These are phyloP conservation scores for Meripilus lineatus DNA, from an alignment of 1,284 basidiomycete species.

Conservation along the genomic window DNA sequence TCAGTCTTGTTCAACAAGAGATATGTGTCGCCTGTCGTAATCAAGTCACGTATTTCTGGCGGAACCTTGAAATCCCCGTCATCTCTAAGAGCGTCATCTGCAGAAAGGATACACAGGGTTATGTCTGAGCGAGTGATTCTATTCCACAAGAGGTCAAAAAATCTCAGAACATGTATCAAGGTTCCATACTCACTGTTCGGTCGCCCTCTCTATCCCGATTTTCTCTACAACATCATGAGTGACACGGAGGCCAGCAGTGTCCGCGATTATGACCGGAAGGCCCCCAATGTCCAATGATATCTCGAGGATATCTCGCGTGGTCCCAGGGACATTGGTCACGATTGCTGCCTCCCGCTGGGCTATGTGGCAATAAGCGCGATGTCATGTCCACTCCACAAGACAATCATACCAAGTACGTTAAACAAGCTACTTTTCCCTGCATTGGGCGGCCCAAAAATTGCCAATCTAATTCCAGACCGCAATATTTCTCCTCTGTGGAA, in stretches of 20 bases:
- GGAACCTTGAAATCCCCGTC: slow-evolving; percentile 36
- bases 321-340: slow-evolving; percentile 81
- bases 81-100: slow-evolving; percentile 42
- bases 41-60: slow-evolving; percentile 37
- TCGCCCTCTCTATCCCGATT: slow-evolving; percentile 79
- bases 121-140: slow-evolving; percentile 67
- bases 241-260: slow-evolving; percentile 81
- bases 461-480: slow-evolving; percentile 74
- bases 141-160: slow-evolving; percentile 1
- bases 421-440: slow-evolving; percentile 84
- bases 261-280: slow-evolving; percentile 72
- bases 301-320: slow-evolving; percentile 83
- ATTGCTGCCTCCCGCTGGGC: slow-evolving; percentile 86
- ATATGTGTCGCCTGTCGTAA: slow-evolving; percentile 47
- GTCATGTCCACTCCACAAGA: background rate
- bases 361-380: slow-evolving; percentile 24
- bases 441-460: slow-evolving; percentile 88
- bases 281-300: slow-evolving; percentile 84
- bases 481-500: slow-evolving; percentile 77
- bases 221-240: slow-evolving; percentile 71
- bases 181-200: slow-evolving; percentile 41
- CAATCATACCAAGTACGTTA: slow-evolving; percentile 68
- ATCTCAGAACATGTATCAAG: background rate
- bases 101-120: slow-evolving; percentile 73
- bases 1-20: slow-evolving; percentile 78